Evolutionary conservation across 1,284 basidiomycete genomes (phyloP), one percentile per base, ranked within the genome.

Genomic region (Malassezia arunalokei): DNA sequence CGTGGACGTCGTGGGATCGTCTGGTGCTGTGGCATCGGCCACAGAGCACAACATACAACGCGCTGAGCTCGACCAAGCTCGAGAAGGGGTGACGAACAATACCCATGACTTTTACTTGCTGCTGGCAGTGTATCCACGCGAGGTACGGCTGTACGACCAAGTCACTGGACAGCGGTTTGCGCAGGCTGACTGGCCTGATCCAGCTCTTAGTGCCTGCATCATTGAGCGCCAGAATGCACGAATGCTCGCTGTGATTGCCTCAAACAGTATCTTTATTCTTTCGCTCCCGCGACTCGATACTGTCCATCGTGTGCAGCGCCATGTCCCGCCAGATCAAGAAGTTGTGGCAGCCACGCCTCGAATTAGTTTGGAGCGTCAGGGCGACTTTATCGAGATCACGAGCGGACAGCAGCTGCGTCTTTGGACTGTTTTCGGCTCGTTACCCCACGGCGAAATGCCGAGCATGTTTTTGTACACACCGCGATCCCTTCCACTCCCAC

Each of bases 341-440:
- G 37, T 43, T 6, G 47, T 48, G 6, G 27, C 50, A 8, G 30
- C 40, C 11, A 32, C 40, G 30, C 49, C 43, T 2, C 14, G 28
- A 14, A 48, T 64, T 46, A 59, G 51, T 9, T 50, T 69, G 32
- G 65, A 63, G 41, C 15, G 45, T 9, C 49, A 60, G 12, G 68
- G 68, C 40, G 64, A 66, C 53, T 64, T 69, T 45, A 38, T 69
- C 38, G 67, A 71, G 55, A 49, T 65, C 5, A 54, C 49, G 41
- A 59, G 61, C 49, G 64, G 60, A 39, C 56, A 65, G 6, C 67
- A 71, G 48, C 59, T 66, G 35, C 59, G 64, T 5, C 38, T 70
- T 6, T 71, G 66, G 67, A 63, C 66, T 8, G 54, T 58, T 28
- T 64, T 69, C 50, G 65, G 56, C 1, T 55, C 59, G 12, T 49